These are phyloP conservation scores for Prillingera fragicola DNA, from an alignment of 1,284 basidiomycete species.

Conservation along the genomic window DNA sequence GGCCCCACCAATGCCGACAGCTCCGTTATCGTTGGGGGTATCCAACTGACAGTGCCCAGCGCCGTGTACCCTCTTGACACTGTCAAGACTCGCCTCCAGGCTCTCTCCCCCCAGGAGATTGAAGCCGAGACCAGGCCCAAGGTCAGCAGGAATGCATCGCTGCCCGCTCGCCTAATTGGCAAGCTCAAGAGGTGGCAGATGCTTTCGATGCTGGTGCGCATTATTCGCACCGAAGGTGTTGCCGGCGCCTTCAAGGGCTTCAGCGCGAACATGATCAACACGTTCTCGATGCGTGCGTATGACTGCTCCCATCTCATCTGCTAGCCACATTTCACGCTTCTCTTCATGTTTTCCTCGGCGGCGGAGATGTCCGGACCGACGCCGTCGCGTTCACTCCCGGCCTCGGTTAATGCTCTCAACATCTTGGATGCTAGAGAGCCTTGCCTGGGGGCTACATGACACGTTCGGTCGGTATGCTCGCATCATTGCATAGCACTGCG, in stretches of 20 bases:
- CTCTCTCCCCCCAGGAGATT: slow-evolving; percentile 39
- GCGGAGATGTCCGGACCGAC: no score
- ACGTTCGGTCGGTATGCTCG: no score
- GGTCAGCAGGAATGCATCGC: slow-evolving; percentile 52
- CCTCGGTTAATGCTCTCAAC: no score
- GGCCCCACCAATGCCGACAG: no score
- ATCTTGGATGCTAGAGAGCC: no score
- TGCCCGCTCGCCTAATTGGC: slow-evolving; percentile 45
- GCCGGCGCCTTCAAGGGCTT: slow-evolving; percentile 86
- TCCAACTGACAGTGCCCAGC: slow-evolving; percentile 48
- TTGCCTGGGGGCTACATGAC: no score
- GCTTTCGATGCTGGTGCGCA: slow-evolving; percentile 60
- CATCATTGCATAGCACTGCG: no score
- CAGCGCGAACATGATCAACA: slow-evolving; percentile 96
- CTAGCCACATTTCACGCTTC: not conserved
- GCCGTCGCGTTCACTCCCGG: no score
- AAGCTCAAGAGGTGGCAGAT: slow-evolving; percentile 50
- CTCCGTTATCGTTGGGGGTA: no score
- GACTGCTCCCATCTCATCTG: slow-evolving; percentile 1
- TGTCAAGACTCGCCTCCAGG: slow-evolving; percentile 96
- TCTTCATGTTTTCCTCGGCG: not conserved
- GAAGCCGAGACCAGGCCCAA: slow-evolving; percentile 17
- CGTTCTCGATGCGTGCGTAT: slow-evolving; percentile 85
- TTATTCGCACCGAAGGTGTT: slow-evolving; percentile 73
- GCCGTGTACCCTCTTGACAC: slow-evolving; percentile 92